phyloP scores from a whole-genome alignment of 495 filamentous ascomycete genomes.

The Trichoderma asperelloides region DNA sequence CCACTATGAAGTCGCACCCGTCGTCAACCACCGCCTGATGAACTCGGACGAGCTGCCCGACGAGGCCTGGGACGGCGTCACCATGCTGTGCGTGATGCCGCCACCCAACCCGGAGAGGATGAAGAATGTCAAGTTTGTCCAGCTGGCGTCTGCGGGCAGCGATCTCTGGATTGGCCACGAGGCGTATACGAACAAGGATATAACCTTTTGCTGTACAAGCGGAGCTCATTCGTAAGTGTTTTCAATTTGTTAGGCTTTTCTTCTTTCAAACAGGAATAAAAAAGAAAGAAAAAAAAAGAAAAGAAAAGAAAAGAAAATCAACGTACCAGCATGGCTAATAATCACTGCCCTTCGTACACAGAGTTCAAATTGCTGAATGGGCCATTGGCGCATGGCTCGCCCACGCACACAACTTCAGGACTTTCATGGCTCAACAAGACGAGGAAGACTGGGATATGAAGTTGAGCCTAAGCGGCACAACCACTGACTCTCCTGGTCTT shows the following conservation, averaged over 20 bases:
- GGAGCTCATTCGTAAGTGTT: constrained; percentile 21
- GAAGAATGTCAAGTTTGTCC: constrained; percentile 56
- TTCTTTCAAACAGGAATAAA: background rate
- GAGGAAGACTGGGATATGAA: constrained; percentile 11
- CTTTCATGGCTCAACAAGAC: background rate
- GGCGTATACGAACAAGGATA: constrained; percentile 48
- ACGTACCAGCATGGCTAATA: too few relatives aligned
- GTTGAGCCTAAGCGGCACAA: constrained; percentile 10
- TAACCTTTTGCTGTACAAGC: constrained; percentile 59
- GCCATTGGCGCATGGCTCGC: constrained; percentile 31
- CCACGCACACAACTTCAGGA: constrained; percentile 18
- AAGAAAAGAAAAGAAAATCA: too few relatives aligned
- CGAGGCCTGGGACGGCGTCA: constrained; percentile 33
- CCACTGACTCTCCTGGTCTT: constrained; percentile 20
- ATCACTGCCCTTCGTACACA: constrained; percentile 16
- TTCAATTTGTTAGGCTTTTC: background rate
- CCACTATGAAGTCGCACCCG: constrained; percentile 13
- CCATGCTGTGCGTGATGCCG: constrained; percentile 46
- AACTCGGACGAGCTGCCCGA: constrained; percentile 13
- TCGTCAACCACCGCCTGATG: constrained; percentile 21
- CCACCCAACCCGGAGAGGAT: constrained; percentile 31
- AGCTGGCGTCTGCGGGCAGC: constrained; percentile 59
- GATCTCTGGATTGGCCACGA: constrained; percentile 50
- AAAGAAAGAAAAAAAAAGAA: too few relatives aligned
- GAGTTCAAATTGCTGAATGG: constrained; percentile 34